Conservation (phyloP, 768 basidiomycete species). For the Auricularia sp. region DNA sequence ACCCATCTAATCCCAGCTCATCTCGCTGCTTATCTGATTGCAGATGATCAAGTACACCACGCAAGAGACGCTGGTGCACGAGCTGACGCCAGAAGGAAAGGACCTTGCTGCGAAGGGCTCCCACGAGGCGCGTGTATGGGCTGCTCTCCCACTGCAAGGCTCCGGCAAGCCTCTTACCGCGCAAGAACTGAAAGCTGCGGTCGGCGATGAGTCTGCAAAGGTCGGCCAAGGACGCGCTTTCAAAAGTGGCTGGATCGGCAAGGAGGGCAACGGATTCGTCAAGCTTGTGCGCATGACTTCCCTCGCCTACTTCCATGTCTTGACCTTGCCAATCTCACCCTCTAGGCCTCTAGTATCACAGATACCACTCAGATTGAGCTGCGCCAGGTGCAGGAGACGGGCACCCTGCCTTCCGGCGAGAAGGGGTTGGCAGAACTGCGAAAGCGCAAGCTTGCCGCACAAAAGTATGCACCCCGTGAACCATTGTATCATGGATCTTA, state of each 20-base stretch:
- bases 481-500: constrained; percentile 1
- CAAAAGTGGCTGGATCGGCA: constrained; percentile 93
- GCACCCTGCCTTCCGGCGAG: constrained; percentile 64
- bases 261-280: constrained; percentile 80
- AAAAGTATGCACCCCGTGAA: constrained; percentile 43
- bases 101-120: constrained; percentile 76
- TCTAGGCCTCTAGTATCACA: constrained; percentile 49
- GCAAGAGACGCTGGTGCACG: constrained; percentile 65
- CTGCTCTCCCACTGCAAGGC: constrained; percentile 62
- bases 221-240: constrained; percentile 93
- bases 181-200: constrained; percentile 55
- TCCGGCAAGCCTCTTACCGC: constrained; percentile 55
- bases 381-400: constrained; percentile 59
- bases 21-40: not conserved
- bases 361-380: constrained; percentile 73
- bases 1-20: not conserved
- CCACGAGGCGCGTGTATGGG: constrained; percentile 93
- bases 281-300: constrained; percentile 52
- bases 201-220: constrained; percentile 85
- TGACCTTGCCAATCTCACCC: not conserved
- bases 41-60: constrained; percentile 80
- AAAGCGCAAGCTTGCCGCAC: constrained; percentile 80
- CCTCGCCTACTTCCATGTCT: not conserved
- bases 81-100: constrained; percentile 71
- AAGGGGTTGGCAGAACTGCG: constrained; percentile 76